Conservation (phyloP, 1,284 basidiomycete genomes). For the Papiliotrema flavescens region DNA sequence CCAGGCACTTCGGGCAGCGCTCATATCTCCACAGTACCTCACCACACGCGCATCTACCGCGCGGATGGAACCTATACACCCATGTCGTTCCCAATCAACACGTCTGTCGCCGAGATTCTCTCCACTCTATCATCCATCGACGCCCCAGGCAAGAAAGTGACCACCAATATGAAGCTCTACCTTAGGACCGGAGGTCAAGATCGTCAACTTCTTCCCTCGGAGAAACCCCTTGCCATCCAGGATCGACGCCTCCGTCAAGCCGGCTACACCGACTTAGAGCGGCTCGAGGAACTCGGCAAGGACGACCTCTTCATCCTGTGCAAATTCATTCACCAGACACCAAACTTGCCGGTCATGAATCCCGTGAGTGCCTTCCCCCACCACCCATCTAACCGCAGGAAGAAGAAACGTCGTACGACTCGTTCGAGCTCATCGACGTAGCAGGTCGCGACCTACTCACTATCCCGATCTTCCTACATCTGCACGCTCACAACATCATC, state of each 20-base stretch:
- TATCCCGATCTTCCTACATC: constrained; percentile 84
- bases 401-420: constrained; percentile 69
- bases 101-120: constrained; percentile 68
- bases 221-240: constrained; percentile 82
- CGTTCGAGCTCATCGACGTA: constrained; percentile 80
- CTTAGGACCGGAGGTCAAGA: constrained; percentile 80
- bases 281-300: constrained; percentile 71
- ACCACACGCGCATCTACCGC: constrained; percentile 69
- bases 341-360: constrained; percentile 57
- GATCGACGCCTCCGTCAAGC: constrained; percentile 81
- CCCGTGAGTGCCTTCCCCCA: constrained; percentile 51
- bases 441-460: constrained; percentile 78
- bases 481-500: constrained; percentile 79
- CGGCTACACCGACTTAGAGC: constrained; percentile 82
- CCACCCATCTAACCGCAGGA: constrained; percentile 39
- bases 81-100: constrained; percentile 61
- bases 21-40: constrained; percentile 13
- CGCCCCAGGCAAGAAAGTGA: constrained; percentile 56
- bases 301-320: constrained; percentile 82
- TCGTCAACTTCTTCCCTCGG: constrained; percentile 71
- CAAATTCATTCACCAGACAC: constrained; percentile 68
- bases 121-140: constrained; percentile 52
- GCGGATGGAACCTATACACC: constrained; percentile 71
- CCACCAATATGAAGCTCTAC: constrained; percentile 64
- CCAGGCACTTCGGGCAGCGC: constrained; percentile 28